A percentile compares a stretch with the other conserved stretches of the same genome.
These are phyloP conservation scores for Rhododendron kiyosumense DNA, from an alignment of 148 eudicot species.

Conservation along the genomic window DNA sequence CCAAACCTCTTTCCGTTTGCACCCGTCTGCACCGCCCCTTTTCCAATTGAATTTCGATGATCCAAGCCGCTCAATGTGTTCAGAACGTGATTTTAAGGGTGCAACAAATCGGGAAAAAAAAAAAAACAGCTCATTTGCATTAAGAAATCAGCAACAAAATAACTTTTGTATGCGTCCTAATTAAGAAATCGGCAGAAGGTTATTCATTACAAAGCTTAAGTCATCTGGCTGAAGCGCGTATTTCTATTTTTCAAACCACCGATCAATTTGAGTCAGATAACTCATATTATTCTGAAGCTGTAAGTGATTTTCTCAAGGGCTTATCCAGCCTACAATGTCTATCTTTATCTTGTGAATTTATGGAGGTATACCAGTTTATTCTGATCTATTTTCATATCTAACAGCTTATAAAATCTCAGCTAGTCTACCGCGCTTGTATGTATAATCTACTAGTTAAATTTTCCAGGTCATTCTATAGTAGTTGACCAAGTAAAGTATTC, in stretches of 20 bases:
- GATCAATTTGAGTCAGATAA: not conserved
- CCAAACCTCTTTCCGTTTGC: no score
- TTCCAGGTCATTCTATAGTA: not conserved
- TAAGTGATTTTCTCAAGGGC: not conserved
- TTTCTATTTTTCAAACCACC: not conserved
- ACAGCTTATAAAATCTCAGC: not conserved
- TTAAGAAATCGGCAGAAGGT: no score
- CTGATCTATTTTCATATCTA: not conserved
- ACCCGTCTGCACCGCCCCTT: no score
- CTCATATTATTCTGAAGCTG: not conserved
- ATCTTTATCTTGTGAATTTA: not conserved
- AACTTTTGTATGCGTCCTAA: no score
- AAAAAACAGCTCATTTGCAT: no score
- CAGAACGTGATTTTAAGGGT: no score
- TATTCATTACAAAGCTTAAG: not conserved
- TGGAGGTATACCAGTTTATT: not conserved
- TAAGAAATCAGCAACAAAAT: no score
- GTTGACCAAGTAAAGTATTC: not conserved
- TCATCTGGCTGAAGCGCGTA: slow-evolving; percentile 1
- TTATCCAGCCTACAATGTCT: not conserved
- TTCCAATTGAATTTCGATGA: no score
- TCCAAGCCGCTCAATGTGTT: no score
- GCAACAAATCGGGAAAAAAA: no score
- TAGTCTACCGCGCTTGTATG: not conserved
- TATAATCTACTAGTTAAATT: not conserved